Base-by-base conservation (phyloP, 2,329 filamentous ascomycete species). In the Phialophora macrospora region DNA sequence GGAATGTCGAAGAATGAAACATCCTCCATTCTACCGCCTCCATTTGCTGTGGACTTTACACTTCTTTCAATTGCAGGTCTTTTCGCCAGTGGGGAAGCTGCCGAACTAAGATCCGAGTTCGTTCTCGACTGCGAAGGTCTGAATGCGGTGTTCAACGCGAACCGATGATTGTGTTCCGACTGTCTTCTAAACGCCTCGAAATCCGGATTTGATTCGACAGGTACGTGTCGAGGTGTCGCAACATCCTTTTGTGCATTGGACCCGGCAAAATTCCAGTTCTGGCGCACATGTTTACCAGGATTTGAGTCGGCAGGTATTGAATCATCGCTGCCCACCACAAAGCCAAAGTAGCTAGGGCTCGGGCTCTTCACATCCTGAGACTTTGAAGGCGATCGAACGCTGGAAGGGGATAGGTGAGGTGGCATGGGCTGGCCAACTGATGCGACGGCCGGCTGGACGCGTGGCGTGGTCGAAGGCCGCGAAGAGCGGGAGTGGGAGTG, bases 291-390 rank as follows among this genome's bases (percentile, higher is more conserved):
- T 38, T 83, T 82, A 4, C 83, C 85, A 26, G 79, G 78, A 68
- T 79, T 81, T 2, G 88, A 89, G 60, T 89, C 88, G 67, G 88
- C 84, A 26, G 85, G 82, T 67, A 91, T 87, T 62, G 79, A 82
- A 54, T 80, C 77, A 22, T 86, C 76, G 65, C 71, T 74, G 51
- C 92, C 88, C 68, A 91, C 80, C 32, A 88, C 82, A 66, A 96
- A 86, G 63, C 90, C 91, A 76, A 97, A 97, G 78, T 97, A 97
- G 76, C 93, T 96, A 12, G 92, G 91, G 75, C 91, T 94, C 26
- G 83, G 76, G 22, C 77, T 74, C 57, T 74, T 72, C 51, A 69
- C 69, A 70, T 75, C 70, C 67, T 68, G 66, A 30, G 66, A 60
- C 26, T 62, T 38, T 34, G 72, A 70, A 9, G 87, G 80, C 0